These are phyloP conservation scores for Boeremia exigua DNA, from an alignment of 2,329 filamentous ascomycete genomes.

Conservation along the genomic window DNA sequence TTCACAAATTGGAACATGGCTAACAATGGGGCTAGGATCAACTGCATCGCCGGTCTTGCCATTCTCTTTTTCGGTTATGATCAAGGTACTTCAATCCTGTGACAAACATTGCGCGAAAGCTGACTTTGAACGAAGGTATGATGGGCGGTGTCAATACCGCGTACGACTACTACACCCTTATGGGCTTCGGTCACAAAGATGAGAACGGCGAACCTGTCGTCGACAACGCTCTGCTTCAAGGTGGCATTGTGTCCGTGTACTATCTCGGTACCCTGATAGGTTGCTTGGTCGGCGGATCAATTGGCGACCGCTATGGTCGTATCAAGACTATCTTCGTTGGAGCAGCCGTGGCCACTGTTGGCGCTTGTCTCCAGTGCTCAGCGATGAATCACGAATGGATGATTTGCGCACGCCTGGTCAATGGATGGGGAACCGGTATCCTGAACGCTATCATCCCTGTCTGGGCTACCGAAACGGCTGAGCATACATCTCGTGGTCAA, in stretches of 20 bases:
- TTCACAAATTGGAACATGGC: not conserved
- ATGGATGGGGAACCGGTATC: slow-evolving; percentile 72
- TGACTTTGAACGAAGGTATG: slow-evolving; percentile 22
- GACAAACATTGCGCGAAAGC: not conserved
- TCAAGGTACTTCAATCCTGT: not conserved
- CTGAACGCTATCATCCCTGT: slow-evolving; percentile 74
- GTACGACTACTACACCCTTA: slow-evolving; percentile 38
- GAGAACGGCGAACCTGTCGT: slow-evolving; percentile 32
- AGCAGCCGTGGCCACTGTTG: slow-evolving; percentile 44
- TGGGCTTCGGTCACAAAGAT: slow-evolving; percentile 40
- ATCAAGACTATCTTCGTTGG: slow-evolving; percentile 39
- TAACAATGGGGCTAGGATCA: slow-evolving; percentile 23
- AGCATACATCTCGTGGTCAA: slow-evolving; percentile 70
- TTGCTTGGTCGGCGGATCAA: slow-evolving; percentile 31
- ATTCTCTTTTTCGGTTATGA: slow-evolving; percentile 44
- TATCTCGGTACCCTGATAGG: slow-evolving; percentile 40
- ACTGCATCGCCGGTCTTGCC: slow-evolving; percentile 39
- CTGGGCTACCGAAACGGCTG: slow-evolving; percentile 73
- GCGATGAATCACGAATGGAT: slow-evolving; percentile 69
- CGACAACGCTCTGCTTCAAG: slow-evolving; percentile 36
- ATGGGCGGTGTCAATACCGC: slow-evolving; percentile 45
- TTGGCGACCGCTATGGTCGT: slow-evolving; percentile 34
- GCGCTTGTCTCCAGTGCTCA: slow-evolving; percentile 69
- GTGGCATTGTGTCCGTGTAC: slow-evolving; percentile 43
- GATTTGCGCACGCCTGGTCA: slow-evolving; percentile 62